phyloP scores from a whole-genome alignment of 2,329 filamentous ascomycete species.

The Cladophialophora immunda region DNA sequence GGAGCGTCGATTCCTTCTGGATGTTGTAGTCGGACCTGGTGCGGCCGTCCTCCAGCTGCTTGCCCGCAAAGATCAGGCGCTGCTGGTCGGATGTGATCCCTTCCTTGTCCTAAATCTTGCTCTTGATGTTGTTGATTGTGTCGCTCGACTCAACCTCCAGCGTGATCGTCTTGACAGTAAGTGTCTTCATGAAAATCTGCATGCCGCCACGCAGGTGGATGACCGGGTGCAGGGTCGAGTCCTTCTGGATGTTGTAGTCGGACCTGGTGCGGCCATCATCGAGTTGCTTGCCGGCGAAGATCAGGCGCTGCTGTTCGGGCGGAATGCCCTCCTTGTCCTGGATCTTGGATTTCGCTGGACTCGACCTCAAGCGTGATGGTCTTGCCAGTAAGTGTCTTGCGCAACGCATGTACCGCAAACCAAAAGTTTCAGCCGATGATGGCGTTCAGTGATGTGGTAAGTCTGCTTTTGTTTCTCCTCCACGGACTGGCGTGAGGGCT shows the following conservation, averaged over 20 bases:
- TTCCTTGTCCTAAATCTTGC: constrained; percentile 82
- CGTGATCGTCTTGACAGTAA: constrained; percentile 90
- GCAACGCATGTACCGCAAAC: too few relatives aligned
- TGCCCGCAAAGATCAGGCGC: constrained; percentile 90
- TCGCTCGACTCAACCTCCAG: constrained; percentile 88
- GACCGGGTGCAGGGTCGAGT: constrained; percentile 84
- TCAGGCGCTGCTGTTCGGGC: constrained; percentile 93
- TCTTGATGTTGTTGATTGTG: constrained; percentile 94
- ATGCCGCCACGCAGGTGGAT: constrained; percentile 85
- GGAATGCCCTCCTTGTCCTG: constrained; percentile 98
- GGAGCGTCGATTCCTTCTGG: too few relatives aligned
- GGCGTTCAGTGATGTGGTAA: constrained; percentile 36
- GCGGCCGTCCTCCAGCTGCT: constrained; percentile 91
- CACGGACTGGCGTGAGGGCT: not conserved
- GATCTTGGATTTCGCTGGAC: constrained; percentile 97
- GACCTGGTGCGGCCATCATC: constrained; percentile 91
- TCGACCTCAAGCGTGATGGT: too few relatives aligned
- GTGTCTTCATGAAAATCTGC: constrained; percentile 66
- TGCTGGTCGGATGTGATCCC: constrained; percentile 95
- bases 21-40: too few relatives aligned
- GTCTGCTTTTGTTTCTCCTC: not conserved
- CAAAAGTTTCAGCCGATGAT: too few relatives aligned
- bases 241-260: constrained; percentile 97
- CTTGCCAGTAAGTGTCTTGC: too few relatives aligned
- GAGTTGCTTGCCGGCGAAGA: constrained; percentile 95